Evolutionary conservation across 2,329 filamentous ascomycete genomes (phyloP).

Genomic region (Hansfordia pulvinata): DNA sequence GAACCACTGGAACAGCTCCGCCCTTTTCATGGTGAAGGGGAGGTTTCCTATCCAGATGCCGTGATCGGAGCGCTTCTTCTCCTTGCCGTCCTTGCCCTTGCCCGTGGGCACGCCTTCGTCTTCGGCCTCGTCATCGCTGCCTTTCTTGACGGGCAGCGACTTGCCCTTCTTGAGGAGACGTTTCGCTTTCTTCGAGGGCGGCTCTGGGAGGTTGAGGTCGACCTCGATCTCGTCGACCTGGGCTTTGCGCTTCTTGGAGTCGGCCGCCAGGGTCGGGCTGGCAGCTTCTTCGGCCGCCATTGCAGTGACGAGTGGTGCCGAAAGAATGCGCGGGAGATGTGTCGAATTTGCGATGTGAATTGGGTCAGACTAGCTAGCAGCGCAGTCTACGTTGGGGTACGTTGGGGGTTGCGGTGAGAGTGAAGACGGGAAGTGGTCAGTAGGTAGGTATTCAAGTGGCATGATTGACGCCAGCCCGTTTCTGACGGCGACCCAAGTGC

Average conservation of each 20-base stretch:
- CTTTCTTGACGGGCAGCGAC: constrained; percentile 30
- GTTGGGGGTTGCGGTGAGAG: too few relatives aligned
- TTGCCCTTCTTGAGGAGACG: constrained; percentile 82
- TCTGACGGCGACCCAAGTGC: too few relatives aligned
- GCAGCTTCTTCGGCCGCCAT: too few relatives aligned
- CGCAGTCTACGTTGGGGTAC: too few relatives aligned
- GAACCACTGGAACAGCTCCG: constrained; percentile 70
- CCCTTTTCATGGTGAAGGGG: constrained; percentile 65
- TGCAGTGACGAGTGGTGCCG: too few relatives aligned
- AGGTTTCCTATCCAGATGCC: constrained; percentile 96
- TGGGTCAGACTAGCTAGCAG: too few relatives aligned
- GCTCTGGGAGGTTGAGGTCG: constrained; percentile 78
- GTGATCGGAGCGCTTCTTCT: constrained; percentile 57
- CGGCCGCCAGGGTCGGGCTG: too few relatives aligned
- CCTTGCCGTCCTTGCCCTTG: constrained; percentile 24
- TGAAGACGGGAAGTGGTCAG: too few relatives aligned
- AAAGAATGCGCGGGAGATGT: too few relatives aligned
- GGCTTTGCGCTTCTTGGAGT: constrained; percentile 60
- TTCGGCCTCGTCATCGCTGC: constrained; percentile 25
- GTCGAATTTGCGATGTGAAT: too few relatives aligned
- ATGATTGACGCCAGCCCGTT: too few relatives aligned
- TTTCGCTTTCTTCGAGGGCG: constrained; percentile 85
- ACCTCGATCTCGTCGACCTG: constrained; percentile 69
- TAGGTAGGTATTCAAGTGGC: too few relatives aligned
- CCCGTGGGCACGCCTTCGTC: constrained; percentile 16